Percentiles rank a stretch among this genome's conserved stretches.
phyloP scores from a whole-genome alignment of 768 basidiomycete species.

The Mycena haematopus region DNA sequence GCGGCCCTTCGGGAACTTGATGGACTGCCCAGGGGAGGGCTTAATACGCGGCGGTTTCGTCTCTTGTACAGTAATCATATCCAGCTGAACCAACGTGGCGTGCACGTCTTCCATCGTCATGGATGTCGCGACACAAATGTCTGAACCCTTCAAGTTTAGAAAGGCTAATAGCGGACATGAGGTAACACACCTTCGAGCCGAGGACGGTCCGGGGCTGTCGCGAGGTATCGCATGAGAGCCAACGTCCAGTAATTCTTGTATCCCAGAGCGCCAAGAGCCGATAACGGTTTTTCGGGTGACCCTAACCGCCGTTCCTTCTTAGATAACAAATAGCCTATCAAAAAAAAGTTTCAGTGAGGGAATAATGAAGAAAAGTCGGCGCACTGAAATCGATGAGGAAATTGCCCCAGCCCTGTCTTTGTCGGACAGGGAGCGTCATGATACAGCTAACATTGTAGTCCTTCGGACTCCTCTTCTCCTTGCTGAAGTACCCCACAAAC shows the following conservation, averaged over 20 bases:
- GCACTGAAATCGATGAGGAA: constrained; percentile 97
- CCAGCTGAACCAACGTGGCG: constrained; percentile 71
- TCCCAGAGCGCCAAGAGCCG: constrained; percentile 89
- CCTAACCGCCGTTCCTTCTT: constrained; percentile 92
- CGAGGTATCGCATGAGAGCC: constrained; percentile 79
- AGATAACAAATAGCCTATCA: constrained; percentile 88
- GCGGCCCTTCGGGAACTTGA: constrained; percentile 74
- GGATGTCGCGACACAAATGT: constrained; percentile 83
- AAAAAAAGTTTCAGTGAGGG: constrained; percentile 1
- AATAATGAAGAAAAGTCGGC: constrained; percentile 38
- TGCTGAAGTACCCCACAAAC: constrained; percentile 98
- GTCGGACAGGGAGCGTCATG: constrained; percentile 96
- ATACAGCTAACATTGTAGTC: constrained; percentile 99
- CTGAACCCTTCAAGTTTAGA: constrained; percentile 39
- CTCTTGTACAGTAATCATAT: constrained; percentile 72
- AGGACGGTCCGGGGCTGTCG: constrained; percentile 62
- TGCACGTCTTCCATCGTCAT: constrained; percentile 93
- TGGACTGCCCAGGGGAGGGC: constrained; percentile 79
- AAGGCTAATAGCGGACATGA: constrained; percentile 9
- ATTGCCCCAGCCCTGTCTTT: constrained; percentile 96
- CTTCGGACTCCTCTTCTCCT: constrained; percentile 96
- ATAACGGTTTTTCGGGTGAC: constrained; percentile 96
- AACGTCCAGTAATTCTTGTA: constrained; percentile 96
- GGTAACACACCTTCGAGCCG: constrained; percentile 73
- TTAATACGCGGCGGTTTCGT: constrained; percentile 57